Evolutionary conservation across 306 rosid genomes (phyloP).

Genomic region (Luffa acutangula): DNA sequence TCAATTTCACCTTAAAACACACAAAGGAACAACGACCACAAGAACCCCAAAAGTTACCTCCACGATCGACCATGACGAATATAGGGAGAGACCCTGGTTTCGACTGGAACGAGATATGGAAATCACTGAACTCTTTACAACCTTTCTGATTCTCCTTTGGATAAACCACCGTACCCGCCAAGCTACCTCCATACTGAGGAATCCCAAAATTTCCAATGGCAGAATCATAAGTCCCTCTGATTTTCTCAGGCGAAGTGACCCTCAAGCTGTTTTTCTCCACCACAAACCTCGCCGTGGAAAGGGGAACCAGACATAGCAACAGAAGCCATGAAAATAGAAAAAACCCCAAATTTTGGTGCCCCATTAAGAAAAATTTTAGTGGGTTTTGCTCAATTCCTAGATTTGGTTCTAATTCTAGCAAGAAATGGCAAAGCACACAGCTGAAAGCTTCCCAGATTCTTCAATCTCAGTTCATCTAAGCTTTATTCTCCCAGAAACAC

Average conservation of each 20-base stretch:
- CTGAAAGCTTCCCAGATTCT: not conserved
- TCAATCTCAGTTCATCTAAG: not conserved
- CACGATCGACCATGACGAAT: constrained; percentile 83
- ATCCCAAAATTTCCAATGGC: constrained; percentile 98
- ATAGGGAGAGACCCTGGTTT: constrained; percentile 82
- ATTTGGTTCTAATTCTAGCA: not conserved
- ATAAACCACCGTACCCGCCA: constrained; percentile 74
- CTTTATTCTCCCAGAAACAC: not conserved
- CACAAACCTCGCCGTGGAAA: constrained; percentile 61
- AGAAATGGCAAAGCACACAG: not conserved
- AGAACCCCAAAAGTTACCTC: constrained; percentile 39
- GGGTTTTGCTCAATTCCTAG: not conserved
- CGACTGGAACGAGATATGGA: constrained; percentile 49
- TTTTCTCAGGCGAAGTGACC: constrained; percentile 77
- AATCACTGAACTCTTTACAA: constrained; percentile 72
- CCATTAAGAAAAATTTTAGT: not conserved
- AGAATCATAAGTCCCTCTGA: constrained; percentile 73
- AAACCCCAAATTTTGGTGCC: constrained; percentile 9
- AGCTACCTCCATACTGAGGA: constrained; percentile 96
- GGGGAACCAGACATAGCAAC: constrained; percentile 24
- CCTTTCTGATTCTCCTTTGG: constrained; percentile 82
- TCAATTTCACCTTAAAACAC: not conserved
- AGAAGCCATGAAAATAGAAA: constrained; percentile 63
- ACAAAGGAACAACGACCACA: constrained; percentile 4
- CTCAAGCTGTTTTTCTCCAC: constrained; percentile 95